Base-by-base conservation (phyloP, 2,329 filamentous ascomycete genomes). In the Fusarium annulatum region DNA sequence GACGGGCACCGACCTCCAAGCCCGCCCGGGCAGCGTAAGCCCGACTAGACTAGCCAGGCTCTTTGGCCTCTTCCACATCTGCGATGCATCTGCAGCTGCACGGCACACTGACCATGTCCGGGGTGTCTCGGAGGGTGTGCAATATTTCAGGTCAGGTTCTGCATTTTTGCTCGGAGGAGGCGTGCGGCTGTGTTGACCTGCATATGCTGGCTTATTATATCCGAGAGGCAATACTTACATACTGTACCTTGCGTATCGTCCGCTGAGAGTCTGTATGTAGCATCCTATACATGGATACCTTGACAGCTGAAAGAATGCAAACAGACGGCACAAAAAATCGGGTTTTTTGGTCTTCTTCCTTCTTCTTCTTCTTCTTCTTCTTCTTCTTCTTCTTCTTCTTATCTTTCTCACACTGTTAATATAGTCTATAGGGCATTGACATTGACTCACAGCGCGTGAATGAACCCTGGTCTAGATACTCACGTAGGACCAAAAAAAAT, bases 161-260 rank as follows among this genome's bases (percentile, higher is more conserved):
- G 16, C 42, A 15, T 59, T 53, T 65, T 38, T 42, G 59, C 36
- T 73, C 71, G 71, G 71, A 73, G 71, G 71, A 74, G 71, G 71
- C 71, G 71, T 73, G 71, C 71, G 71, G 71, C 71, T 73, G 71
- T 73, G 71, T 71, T 74, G 61, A 67, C 62, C 57, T 72, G 71
- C 67, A 73, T 73, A 73, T 67, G 69, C 67, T 72, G 65, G 69
- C 64, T 72, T 63, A 71, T 28, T 28, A 28, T 28, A 28, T 51
- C 63, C 46, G 64, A 67, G 53, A 72, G 68, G 69, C 69, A 72
- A 69, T 57, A 55, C 45, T 45, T 43, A 33, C 33, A 14, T 33
- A 23, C 61, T 45, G 53, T 58, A 55, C 60, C 64, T 53, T 61
- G 34, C 57, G 61, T 51, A 49, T 26, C 26, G 33, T 28, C 52